Evolutionary conservation across 805 yeast species (phyloP).

Genomic region (Metschnikowia corniflorae): DNA sequence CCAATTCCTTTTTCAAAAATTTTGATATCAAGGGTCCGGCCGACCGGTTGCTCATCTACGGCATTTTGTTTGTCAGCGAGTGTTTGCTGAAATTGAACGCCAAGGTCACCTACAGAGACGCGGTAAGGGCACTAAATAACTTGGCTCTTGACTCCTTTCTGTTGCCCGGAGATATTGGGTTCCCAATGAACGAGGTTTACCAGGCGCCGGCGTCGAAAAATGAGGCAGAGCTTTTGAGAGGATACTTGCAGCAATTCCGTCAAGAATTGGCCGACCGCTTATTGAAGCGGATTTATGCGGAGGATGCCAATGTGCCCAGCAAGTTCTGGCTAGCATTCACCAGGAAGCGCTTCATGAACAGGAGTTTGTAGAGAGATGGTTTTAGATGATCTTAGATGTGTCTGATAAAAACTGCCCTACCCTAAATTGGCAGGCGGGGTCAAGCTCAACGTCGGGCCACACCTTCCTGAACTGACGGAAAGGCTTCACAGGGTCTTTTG

Average conservation of each 20-base stretch:
- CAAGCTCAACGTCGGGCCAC: no score
- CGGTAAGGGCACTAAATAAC: slow-evolving; percentile 68
- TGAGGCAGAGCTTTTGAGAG: slow-evolving; percentile 75
- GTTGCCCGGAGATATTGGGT: slow-evolving; percentile 93
- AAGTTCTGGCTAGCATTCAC: slow-evolving; percentile 96
- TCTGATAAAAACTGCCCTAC: no score
- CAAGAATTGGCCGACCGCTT: slow-evolving; percentile 87
- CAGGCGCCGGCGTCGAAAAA: slow-evolving; percentile 68
- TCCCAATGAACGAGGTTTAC: slow-evolving; percentile 82
- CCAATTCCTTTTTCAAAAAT: slow-evolving; percentile 93
- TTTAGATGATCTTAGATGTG: no score
- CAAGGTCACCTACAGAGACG: slow-evolving; percentile 52
- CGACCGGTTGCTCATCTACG: slow-evolving; percentile 89
- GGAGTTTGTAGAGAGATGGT: slow-evolving; percentile 50
- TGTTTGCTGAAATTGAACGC: slow-evolving; percentile 64
- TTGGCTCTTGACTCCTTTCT: slow-evolving; percentile 83
- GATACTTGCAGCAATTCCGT: slow-evolving; percentile 87
- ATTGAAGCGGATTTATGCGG: slow-evolving; percentile 66
- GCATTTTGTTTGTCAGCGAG: slow-evolving; percentile 84
- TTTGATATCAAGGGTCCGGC: slow-evolving; percentile 96
- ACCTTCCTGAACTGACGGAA: no score
- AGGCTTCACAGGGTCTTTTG: no score
- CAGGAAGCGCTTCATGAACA: slow-evolving; percentile 93
- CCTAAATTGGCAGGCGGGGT: no score
- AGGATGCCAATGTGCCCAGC: slow-evolving; percentile 60